Percentiles rank a stretch among this genome's conserved stretches.
Conservation (phyloP, 75 land plant species). For the Pseudotsuga menziesii region DNA sequence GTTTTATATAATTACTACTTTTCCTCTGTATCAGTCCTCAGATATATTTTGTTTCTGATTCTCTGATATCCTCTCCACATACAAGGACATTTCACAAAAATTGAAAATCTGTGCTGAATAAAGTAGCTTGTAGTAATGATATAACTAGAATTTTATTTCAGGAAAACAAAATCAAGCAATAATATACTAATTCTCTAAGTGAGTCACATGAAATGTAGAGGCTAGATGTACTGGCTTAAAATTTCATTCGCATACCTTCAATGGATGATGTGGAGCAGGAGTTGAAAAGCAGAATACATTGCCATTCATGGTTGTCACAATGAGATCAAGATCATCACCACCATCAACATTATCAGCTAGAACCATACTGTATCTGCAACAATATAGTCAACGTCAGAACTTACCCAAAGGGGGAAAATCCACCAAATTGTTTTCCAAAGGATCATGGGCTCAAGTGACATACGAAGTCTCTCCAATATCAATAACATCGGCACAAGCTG, state of each 20-base stretch:
- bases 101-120: background rate
- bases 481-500: slow-evolving; percentile 95
- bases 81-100: background rate
- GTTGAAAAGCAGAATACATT: slow-evolving; percentile 99
- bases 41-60: background rate
- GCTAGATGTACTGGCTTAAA: background rate
- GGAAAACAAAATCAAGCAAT: background rate
- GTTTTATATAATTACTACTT: too few species aligned
- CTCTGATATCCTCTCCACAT: background rate
- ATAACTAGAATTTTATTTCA: background rate
- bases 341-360: slow-evolving; percentile 99
- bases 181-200: background rate
- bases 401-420: background rate
- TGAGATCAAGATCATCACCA: slow-evolving; percentile 97
- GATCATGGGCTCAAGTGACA: slow-evolving; percentile 16
- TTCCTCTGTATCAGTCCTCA: background rate
- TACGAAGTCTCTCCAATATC: slow-evolving; percentile 99
- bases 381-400: background rate
- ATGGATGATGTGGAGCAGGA: slow-evolving; percentile 84
- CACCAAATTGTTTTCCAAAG: background rate
- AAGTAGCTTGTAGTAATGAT: background rate
- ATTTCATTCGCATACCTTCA: slow-evolving; percentile 49
- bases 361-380: slow-evolving; percentile 94
- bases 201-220: background rate
- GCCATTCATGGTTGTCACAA: slow-evolving; percentile 98